A percentile compares a stretch with the other conserved stretches of the same genome.
Evolutionary conservation across 345 rosid species (phyloP).

Genomic region (Populus tremula): DNA sequence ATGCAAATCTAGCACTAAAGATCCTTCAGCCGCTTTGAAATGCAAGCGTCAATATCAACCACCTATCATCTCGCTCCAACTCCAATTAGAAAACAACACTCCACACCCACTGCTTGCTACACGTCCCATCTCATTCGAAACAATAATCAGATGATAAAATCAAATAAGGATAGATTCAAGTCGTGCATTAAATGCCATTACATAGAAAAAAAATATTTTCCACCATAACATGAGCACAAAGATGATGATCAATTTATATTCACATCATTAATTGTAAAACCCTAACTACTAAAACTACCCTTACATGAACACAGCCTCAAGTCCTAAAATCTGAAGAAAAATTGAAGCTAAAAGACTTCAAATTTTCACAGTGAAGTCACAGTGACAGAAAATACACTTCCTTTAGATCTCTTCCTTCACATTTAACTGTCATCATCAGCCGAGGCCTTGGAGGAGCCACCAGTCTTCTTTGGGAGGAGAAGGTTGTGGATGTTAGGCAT

Average conservation of each 20-base stretch:
- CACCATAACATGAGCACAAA: background rate
- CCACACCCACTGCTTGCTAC: background rate
- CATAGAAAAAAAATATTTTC: background rate
- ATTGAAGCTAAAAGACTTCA: background rate
- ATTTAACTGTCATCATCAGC: conserved; percentile 58
- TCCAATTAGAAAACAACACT: too few species aligned
- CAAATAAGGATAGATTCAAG: background rate
- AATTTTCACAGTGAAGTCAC: background rate
- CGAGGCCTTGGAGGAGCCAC: conserved; percentile 58
- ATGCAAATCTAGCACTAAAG: too few species aligned
- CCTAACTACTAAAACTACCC: background rate
- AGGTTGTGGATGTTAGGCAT: conserved; percentile 97
- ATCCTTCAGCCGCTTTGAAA: too few species aligned
- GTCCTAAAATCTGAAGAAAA: background rate
- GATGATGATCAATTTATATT: background rate
- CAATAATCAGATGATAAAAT: background rate
- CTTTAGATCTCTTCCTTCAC: background rate
- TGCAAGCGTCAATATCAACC: too few species aligned
- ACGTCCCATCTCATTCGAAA: background rate
- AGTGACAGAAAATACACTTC: background rate
- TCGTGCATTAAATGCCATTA: conserved; percentile 1
- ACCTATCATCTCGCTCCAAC: too few species aligned
- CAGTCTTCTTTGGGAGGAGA: conserved; percentile 83
- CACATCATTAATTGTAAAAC: conserved; percentile 10
- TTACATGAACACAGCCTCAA: background rate